phyloP scores from a whole-genome alignment of 192 early-diverging fungal species.

The Coemansia sp. region DNA sequence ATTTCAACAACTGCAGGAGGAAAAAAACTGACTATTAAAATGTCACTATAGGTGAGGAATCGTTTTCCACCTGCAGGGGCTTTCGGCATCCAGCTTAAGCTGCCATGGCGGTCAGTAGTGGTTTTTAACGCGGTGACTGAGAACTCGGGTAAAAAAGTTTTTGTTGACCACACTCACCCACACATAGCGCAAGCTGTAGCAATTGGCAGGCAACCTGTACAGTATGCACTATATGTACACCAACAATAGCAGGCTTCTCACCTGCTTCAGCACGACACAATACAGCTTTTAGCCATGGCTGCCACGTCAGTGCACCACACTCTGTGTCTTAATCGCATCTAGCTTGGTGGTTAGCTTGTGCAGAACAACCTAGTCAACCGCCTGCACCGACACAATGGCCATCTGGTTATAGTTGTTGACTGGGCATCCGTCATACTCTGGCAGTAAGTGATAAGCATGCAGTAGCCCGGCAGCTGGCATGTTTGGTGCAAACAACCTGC shows the following conservation, averaged over 20 bases:
- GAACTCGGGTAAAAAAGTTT: slow-evolving; percentile 62
- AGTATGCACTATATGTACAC: slow-evolving; percentile 74
- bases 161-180: slow-evolving; percentile 50
- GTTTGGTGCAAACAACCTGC: slow-evolving; percentile 57
- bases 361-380: slow-evolving; percentile 61
- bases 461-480: slow-evolving; percentile 57
- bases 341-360: slow-evolving; percentile 68
- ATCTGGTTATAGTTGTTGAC: slow-evolving; percentile 63
- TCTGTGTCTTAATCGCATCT: slow-evolving; percentile 61
- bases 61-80: slow-evolving; percentile 55
- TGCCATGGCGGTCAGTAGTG: slow-evolving; percentile 78
- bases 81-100: slow-evolving; percentile 56
- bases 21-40: too few species aligned
- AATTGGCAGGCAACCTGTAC: slow-evolving; percentile 71
- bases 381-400: slow-evolving; percentile 48
- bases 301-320: slow-evolving; percentile 84
- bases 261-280: slow-evolving; percentile 71
- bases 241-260: slow-evolving; percentile 59
- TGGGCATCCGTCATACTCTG: slow-evolving; percentile 61
- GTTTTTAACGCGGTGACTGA: slow-evolving; percentile 70
- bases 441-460: slow-evolving; percentile 64
- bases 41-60: slow-evolving; percentile 21
- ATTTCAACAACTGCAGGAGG: too few species aligned
- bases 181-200: slow-evolving; percentile 50
- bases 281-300: slow-evolving; percentile 75